Conservation (phyloP, 1,139 yeast genomes). For the Kodamaea anthophila region DNA sequence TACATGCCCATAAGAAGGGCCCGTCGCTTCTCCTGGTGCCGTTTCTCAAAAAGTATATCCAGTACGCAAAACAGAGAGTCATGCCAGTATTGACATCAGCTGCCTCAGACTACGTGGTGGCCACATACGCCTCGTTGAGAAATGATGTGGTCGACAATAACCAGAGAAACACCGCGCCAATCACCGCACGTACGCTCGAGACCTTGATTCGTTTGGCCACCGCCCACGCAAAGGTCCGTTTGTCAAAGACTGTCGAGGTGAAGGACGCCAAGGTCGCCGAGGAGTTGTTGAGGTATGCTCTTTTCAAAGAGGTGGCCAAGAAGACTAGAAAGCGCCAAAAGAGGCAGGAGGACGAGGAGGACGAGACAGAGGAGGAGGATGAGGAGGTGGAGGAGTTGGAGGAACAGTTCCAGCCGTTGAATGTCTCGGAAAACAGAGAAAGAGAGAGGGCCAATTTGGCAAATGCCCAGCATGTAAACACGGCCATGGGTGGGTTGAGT, state of each 20-base stretch:
- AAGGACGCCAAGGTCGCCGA: constrained; percentile 87
- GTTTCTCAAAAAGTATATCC: constrained; percentile 85
- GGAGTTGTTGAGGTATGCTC: constrained; percentile 74
- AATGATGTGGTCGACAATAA: constrained; percentile 69
- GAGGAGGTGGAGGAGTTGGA: constrained; percentile 9
- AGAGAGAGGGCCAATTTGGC: constrained; percentile 11
- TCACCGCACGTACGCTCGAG: constrained; percentile 96
- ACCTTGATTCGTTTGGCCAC: constrained; percentile 92
- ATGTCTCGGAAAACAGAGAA: constrained; percentile 14
- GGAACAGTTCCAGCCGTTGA: neutral
- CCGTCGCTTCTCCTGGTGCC: constrained; percentile 71
- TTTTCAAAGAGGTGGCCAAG: constrained; percentile 67
- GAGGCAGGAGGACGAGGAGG: constrained; percentile 20
- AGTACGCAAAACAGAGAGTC: constrained; percentile 86
- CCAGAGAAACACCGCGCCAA: constrained; percentile 85
- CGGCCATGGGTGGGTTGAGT: constrained; percentile 29
- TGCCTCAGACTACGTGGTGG: constrained; percentile 79
- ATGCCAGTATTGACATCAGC: constrained; percentile 73
- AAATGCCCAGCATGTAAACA: too few species aligned
- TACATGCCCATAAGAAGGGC: constrained; percentile 54
- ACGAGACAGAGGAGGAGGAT: constrained; percentile 12
- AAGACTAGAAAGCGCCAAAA: constrained; percentile 33
- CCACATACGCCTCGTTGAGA: constrained; percentile 73
- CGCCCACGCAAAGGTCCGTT: constrained; percentile 93
- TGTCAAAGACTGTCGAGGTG: constrained; percentile 67